Base-by-base conservation (phyloP, 257 asterid species). In the Przewalskia tangutica region DNA sequence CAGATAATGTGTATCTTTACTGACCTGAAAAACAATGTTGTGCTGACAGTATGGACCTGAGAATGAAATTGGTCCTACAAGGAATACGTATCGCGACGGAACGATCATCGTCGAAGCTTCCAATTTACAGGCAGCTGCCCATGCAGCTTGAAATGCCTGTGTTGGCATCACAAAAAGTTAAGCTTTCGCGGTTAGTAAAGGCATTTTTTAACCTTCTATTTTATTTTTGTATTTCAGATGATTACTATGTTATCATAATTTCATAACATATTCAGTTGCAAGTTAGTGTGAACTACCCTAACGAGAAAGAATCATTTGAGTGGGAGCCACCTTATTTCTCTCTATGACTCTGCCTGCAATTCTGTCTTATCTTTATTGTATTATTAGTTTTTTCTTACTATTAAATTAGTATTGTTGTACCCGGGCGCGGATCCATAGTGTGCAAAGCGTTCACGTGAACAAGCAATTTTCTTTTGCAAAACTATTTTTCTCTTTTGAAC, bases 31-130 rank as follows among this genome's bases (percentile, higher is more conserved):
- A 83, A 92, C 90, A 82, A 95, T 95, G 89, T 93, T 86, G 83
- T 88, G 95, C 55, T 93, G 94, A 38, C 99, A 95, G 83, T 92
- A 90, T 73, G 98, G 98, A 8, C 99, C 99, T 12, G 99, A 91
- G 84, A 95, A 93, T 5, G 99, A 92, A 76, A 93, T 91, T 64
- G 99, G 99, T 4, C 97, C 96, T 6, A 95, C 97, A 6, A 92
- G 95, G 84, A 95, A 95, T 16, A 77, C 81, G 40, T 87, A 87
- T 5, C 88, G 82, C 75, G 97, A 81, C 18, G 99, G 99, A 27
- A 93, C 92, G 44, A 89, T 77, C 7, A 93, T 46, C 20, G 84
- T 88, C 0, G 99, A 92, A 23, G 95, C 97, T 84, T 93, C 90
- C 38, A 89, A 85, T 65, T 95, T 91, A 58, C 99, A 95, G 70